Evolutionary conservation across 345 rosid genomes (phyloP).

Genomic region (Salix suchowensis): DNA sequence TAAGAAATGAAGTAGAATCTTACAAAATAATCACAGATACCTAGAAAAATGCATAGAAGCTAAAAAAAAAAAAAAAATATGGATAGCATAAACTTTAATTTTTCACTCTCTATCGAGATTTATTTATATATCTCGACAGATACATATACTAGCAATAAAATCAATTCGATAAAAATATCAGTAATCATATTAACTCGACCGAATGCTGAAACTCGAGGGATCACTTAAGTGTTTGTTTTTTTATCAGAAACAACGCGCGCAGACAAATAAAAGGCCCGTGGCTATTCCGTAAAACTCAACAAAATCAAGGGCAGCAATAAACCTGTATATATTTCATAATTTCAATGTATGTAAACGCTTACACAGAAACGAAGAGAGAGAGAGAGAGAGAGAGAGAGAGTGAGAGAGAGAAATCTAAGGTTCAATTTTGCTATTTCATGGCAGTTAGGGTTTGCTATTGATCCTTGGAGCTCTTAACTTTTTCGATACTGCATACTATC

Average conservation of each 20-base stretch:
- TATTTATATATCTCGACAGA: background rate
- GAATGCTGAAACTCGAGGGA: background rate
- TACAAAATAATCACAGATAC: too few relatives aligned
- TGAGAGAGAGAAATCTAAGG: constrained; percentile 28
- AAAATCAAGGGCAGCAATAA: background rate
- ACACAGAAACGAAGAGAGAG: constrained; percentile 27
- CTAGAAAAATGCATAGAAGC: too few relatives aligned
- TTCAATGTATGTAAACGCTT: background rate
- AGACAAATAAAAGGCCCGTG: constrained; percentile 3
- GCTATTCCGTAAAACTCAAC: constrained; percentile 8
- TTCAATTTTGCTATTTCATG: constrained; percentile 34
- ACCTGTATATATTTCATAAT: background rate
- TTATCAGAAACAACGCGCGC: constrained; percentile 10
- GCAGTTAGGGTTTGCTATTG: constrained; percentile 58
- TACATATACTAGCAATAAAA: background rate
- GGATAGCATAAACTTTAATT: background rate
- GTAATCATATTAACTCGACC: background rate
- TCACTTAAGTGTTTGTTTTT: background rate
- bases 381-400: constrained; percentile 11
- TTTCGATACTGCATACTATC: background rate
- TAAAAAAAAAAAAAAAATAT: background rate
- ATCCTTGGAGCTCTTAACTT: constrained; percentile 18
- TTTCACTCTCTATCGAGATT: background rate
- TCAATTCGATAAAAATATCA: background rate
- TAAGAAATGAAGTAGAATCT: too few relatives aligned